Evolutionary conservation across 345 rosid genomes (phyloP).

Genomic region (Viola odorata): DNA sequence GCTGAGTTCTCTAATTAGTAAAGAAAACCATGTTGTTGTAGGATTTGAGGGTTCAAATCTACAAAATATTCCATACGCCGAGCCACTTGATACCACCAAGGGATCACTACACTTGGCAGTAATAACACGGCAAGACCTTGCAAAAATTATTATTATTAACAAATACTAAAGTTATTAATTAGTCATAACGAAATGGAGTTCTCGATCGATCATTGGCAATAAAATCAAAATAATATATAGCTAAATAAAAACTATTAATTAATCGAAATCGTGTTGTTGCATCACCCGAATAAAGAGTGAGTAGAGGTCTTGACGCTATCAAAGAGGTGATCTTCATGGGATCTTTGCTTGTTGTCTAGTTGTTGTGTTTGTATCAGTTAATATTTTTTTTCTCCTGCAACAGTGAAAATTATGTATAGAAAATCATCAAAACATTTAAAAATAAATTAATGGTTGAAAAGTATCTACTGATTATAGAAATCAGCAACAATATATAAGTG

Average conservation of each 20-base stretch:
- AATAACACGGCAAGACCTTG: slow-evolving; percentile 35
- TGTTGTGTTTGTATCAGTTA: too few species aligned
- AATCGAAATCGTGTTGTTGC: too few species aligned
- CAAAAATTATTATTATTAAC: neutral
- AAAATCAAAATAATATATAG: too few species aligned
- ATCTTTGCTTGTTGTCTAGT: neutral
- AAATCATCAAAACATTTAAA: too few species aligned
- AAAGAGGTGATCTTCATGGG: slow-evolving; percentile 24
- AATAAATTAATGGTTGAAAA: too few species aligned
- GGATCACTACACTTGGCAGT: slow-evolving; percentile 21
- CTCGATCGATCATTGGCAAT: too few species aligned
- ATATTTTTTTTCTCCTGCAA: too few species aligned
- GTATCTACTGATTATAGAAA: too few species aligned
- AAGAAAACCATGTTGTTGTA: slow-evolving; percentile 11
- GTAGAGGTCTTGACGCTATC: slow-evolving; percentile 21
- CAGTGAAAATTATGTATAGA: too few species aligned
- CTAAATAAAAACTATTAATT: too few species aligned
- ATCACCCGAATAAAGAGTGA: slow-evolving; percentile 21
- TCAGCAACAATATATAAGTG: too few species aligned
- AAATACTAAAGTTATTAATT: neutral
- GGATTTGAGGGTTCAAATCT: neutral
- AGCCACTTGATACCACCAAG: slow-evolving; percentile 27
- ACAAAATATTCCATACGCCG: slow-evolving; percentile 15
- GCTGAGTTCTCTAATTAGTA: slow-evolving; percentile 22
- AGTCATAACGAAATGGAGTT: too few species aligned